Percentiles rank a stretch among this genome's conserved stretches.
These are phyloP conservation scores for Periconia sp. DNA, from an alignment of 2,329 filamentous ascomycete species.

Conservation along the genomic window DNA sequence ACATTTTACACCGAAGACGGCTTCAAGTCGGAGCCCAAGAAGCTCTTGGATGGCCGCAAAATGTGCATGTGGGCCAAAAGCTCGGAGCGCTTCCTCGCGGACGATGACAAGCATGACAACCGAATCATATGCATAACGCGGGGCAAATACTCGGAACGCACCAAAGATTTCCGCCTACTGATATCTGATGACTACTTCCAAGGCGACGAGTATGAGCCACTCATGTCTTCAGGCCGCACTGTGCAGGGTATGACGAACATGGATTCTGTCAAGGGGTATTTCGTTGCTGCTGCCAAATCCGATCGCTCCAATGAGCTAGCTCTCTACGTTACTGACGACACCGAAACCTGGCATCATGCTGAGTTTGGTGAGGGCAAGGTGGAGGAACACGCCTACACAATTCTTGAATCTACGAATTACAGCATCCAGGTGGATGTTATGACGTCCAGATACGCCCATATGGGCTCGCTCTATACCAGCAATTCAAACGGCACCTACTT, in stretches of 20 bases:
- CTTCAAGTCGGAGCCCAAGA: slow-evolving; percentile 71
- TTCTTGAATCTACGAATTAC: slow-evolving; percentile 96
- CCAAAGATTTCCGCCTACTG: slow-evolving; percentile 77
- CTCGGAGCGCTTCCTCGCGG: slow-evolving; percentile 74
- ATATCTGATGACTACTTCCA: slow-evolving; percentile 85
- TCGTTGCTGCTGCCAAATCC: slow-evolving; percentile 83
- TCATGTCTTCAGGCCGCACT: slow-evolving; percentile 74
- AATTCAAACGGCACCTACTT: slow-evolving; percentile 99
- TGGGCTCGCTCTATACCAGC: slow-evolving; percentile 91
- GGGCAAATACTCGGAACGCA: slow-evolving; percentile 72
- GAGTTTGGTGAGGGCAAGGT: slow-evolving; percentile 87
- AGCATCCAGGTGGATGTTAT: slow-evolving; percentile 96
- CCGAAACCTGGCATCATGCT: slow-evolving; percentile 85
- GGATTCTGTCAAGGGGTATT: slow-evolving; percentile 82
- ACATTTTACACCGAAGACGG: slow-evolving; percentile 82
- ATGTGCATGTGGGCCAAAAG: slow-evolving; percentile 90
- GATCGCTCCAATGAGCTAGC: slow-evolving; percentile 87
- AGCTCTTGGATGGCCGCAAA: slow-evolving; percentile 70
- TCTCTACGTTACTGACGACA: slow-evolving; percentile 86
- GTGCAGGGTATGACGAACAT: slow-evolving; percentile 82
- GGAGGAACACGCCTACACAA: slow-evolving; percentile 85
- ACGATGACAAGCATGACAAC: slow-evolving; percentile 67
- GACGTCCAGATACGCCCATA: slow-evolving; percentile 69
- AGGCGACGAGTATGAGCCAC: slow-evolving; percentile 71
- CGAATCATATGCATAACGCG: slow-evolving; percentile 81